Conservation (phyloP, 1,284 basidiomycete genomes). For the Ceraceosorus guamensis region DNA sequence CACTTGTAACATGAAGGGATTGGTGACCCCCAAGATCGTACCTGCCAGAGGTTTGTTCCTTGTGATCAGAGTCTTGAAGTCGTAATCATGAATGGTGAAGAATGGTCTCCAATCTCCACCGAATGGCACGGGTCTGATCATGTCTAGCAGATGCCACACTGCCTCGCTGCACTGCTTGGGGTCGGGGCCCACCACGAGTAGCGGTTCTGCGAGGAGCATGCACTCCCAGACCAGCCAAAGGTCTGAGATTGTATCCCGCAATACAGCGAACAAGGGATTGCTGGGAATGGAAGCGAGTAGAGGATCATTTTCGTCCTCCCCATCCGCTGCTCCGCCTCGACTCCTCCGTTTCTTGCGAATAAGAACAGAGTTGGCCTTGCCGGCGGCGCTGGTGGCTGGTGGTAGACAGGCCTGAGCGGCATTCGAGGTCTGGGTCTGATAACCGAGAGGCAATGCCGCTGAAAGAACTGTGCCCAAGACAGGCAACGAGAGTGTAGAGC, state of each 20-base stretch:
- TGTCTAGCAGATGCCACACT: conserved; percentile 59
- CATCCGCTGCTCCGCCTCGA: background rate
- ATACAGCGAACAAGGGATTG: conserved; percentile 49
- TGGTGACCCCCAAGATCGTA: conserved; percentile 80
- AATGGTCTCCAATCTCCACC: conserved; percentile 83
- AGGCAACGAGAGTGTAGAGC: conserved; percentile 31
- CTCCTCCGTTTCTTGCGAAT: background rate
- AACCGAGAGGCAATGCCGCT: conserved; percentile 33
- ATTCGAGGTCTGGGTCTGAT: conserved; percentile 28
- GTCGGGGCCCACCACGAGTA: conserved; percentile 75
- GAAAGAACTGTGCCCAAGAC: conserved; percentile 29
- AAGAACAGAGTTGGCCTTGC: conserved; percentile 4
- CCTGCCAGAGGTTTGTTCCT: conserved; percentile 76
- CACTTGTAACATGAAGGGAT: conserved; percentile 81
- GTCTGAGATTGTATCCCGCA: conserved; percentile 57
- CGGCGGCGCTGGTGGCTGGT: conserved; percentile 5
- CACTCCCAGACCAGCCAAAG: conserved; percentile 68
- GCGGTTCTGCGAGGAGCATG: conserved; percentile 62
- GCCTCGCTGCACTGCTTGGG: conserved; percentile 75
- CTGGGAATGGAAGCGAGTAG: conserved; percentile 70
- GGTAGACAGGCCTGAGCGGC: conserved; percentile 6
- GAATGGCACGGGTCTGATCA: conserved; percentile 78
- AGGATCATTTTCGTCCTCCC: conserved; percentile 50
- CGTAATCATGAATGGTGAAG: conserved; percentile 88
- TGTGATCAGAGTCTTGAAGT: conserved; percentile 69